Evolutionary conservation across 805 yeast species (phyloP), one percentile per base, ranked within the genome.

Genomic region (Wickerhamomyces mucosus): DNA sequence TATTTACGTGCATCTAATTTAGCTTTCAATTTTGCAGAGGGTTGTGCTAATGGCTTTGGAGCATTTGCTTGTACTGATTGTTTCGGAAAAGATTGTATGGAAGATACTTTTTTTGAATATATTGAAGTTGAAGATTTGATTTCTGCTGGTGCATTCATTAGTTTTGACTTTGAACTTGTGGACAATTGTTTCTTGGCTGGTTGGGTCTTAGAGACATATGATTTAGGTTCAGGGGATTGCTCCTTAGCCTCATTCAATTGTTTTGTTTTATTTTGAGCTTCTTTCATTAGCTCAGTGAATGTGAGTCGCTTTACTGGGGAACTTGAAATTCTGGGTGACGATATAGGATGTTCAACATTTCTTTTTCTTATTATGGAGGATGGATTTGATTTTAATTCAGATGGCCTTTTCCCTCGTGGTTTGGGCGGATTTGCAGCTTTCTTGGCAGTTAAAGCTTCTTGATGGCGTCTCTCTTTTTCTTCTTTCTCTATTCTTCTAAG

Each of bases 281-380:
- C 67, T 38, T 65, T 68, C 76, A 75, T 72, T 32, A 75, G 51
- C 33, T 74, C 77, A 18, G 64, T 64, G 43, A 72, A 75, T 13
- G 69, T 54, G 51, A 72, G 51, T 42, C 71, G 69, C 40, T 67
- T 68, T 7, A 46, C 48, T 12, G 61, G 51, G 6, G 48, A 28
- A 4, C 25, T 20, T 13, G 37, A 27, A 17, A 36, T 18, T 30
- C 26, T 27, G 18, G 11, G 22, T 12, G 6, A 36, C 7, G 7
- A 31, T 17, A 15, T 28, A 20, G 11, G 17, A 7, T 18, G 34
- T 4, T 34, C 26, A 27, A 17, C 28, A 5, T 26, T 33, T 15
- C 32, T 26, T 16, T 18, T 23, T 21, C 31, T 22, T 12, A 25
- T 32, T 25, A 29, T 10, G 16, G 27, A 12, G 11, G 28, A 16